Evolutionary conservation across 495 filamentous ascomycete species (phyloP).

Genomic region (Hamigera avellanea): DNA sequence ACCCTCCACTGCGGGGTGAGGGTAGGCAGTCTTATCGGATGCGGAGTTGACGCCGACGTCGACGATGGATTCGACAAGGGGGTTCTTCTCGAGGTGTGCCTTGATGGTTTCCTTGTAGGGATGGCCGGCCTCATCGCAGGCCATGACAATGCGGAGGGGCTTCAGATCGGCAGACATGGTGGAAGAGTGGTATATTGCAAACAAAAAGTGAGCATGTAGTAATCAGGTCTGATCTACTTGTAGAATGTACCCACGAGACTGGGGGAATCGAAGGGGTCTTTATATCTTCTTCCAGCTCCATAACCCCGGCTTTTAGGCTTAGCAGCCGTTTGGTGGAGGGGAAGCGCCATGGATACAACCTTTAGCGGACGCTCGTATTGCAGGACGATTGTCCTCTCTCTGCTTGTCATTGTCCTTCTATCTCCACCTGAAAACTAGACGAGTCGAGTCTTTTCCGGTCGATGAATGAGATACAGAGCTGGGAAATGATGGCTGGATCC

Average conservation of each 20-base stretch:
- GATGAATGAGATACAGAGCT: background rate
- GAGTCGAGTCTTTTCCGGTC: background rate
- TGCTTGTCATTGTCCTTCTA: background rate
- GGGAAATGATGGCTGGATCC: too few relatives aligned
- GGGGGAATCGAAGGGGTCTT: slow-evolving; percentile 3
- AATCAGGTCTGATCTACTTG: too few relatives aligned
- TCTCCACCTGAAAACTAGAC: background rate
- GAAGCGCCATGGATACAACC: too few relatives aligned
- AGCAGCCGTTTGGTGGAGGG: too few relatives aligned
- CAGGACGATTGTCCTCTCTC: background rate
- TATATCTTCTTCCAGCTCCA: slow-evolving; percentile 9
- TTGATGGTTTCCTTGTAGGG: slow-evolving; percentile 73
- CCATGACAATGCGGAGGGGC: slow-evolving; percentile 48
- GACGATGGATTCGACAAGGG: slow-evolving; percentile 53
- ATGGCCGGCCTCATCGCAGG: slow-evolving; percentile 64
- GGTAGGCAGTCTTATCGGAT: slow-evolving; percentile 73
- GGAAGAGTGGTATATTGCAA: too few relatives aligned
- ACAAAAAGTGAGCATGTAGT: background rate
- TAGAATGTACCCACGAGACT: background rate
- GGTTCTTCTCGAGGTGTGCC: slow-evolving; percentile 52
- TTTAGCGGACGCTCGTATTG: too few relatives aligned
- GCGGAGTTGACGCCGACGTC: slow-evolving; percentile 57
- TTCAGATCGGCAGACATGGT: slow-evolving; percentile 28
- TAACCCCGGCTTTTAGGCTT: background rate
- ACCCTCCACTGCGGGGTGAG: slow-evolving; percentile 64